Evolutionary conservation across 2,329 filamentous ascomycete genomes (phyloP), one percentile per base, ranked within the genome.

Genomic region (Cordyceps sp.): DNA sequence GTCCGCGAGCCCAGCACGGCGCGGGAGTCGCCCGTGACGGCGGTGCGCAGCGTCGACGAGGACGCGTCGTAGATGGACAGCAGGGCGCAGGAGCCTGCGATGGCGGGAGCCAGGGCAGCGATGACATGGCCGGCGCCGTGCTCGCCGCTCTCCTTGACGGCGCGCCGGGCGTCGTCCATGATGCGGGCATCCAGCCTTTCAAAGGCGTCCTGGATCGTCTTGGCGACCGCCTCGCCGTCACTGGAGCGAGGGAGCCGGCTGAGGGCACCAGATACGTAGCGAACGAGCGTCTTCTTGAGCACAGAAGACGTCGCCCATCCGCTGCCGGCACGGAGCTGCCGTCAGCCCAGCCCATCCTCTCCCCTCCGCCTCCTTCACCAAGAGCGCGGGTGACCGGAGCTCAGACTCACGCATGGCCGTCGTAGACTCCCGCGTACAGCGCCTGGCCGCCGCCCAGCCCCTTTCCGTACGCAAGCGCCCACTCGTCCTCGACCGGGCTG

Each of bases 21-120:
- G 23, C 75, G 63, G 1, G 71, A 79, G 50, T 82, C 76, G 1
- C 78, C 78, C 0, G 69, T 68, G 38, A 72, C 74, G 1, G 77
- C 77, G 3, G 78, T 72, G 17, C 69, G 66, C 0, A 82, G 51
- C 0, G 56, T 66, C 5, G 58, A 57, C 2, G 57, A 55, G 1
- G 42, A 36, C 0, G 70, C 61, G 37, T 82, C 73, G 43, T 70
- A 78, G 2, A 78, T 51, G 1, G 73, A 61, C 2, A 81, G 55
- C 1, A 79, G 54, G 10, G 75, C 75, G 39, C 73, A 79, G 4
- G 72, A 77, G 5, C 75, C 74, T 2, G 57, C 49, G 18, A 52
- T 45, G 4, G 55, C 50, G 1, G 58, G 48, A 5, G 53, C 45
- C 5, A 64, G 39, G 10, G 49, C 48, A 2, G 45, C 33, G 18